These are phyloP conservation scores for Candida frijolesensis DNA, from an alignment of 1,139 yeast species.

Conservation along the genomic window DNA sequence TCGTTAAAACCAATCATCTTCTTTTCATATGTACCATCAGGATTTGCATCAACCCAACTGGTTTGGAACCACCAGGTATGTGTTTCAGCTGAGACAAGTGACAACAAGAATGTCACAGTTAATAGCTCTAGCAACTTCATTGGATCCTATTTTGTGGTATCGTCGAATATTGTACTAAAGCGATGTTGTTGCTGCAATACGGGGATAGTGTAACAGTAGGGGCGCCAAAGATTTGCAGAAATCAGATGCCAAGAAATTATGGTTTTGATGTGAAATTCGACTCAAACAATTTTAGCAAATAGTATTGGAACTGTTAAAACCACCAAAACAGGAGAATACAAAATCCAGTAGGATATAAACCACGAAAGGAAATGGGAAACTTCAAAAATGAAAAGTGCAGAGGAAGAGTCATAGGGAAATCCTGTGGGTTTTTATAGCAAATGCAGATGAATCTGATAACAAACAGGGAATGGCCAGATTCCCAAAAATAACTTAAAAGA, in stretches of 20 bases:
- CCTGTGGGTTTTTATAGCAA: neutral
- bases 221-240: neutral
- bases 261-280: neutral
- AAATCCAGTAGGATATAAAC: neutral
- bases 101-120: conserved; percentile 7
- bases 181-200: too few relatives aligned
- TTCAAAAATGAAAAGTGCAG: neutral
- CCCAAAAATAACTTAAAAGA: neutral
- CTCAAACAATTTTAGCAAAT: neutral
- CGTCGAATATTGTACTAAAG: neutral
- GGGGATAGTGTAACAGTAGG: neutral
- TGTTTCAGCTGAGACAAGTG: conserved; percentile 39
- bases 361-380: neutral
- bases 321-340: neutral
- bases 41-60: conserved; percentile 50
- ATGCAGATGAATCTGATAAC: neutral
- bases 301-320: neutral
- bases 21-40: conserved; percentile 43
- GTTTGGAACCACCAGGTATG: conserved; percentile 57
- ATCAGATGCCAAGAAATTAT: neutral
- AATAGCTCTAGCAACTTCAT: conserved; percentile 10
- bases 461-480: neutral
- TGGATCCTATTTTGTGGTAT: neutral
- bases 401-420: neutral
- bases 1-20: conserved; percentile 68